Evolutionary conservation across 148 eudicot genomes (phyloP), one percentile per base, ranked within the genome.

Genomic region (Nepenthes gracilis): DNA sequence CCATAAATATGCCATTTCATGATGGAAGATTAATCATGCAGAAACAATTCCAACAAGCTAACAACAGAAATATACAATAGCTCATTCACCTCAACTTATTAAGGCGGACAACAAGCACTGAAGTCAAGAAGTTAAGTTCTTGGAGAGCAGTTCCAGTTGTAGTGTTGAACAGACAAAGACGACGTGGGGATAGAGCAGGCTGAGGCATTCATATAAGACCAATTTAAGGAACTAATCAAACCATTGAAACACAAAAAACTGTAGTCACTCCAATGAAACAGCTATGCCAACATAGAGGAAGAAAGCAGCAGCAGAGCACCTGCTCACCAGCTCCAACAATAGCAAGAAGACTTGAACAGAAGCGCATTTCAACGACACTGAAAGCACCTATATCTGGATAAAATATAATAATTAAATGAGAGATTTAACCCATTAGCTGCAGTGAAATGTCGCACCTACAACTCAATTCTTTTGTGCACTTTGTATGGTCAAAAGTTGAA

Each of bases 281-380:
- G 11, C 53, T 10, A 2, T 5, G 6, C 12, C 3, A 49, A 10
- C 3, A 6, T 11, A 49, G 15, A 49, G 13, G 6, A 55, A 3
- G 6, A 38, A 35, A 12, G 33, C 23, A 23, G 53, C n/a, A 49
- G 15, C 62, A 40, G 36, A 47, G 33, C 50, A 93, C 98, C 95
- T 88, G 99, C 81, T 88, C 89, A 62, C 96, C 99, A 78, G 99
- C 99, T 69, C 99, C 99, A 62, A 93, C 99, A 63, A 93, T 81
- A 68, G 91, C 96, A 54, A 93, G 81, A 63, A 93, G 85, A 70
- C 84, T 84, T 70, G 99, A 72, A 58, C 81, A 80, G 67, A 74
- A 93, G 55, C 89, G 89, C 99, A 93, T 93, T 74, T 93, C 96
- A 59, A 86, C 95, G 43, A 88, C 82, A 55, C 63, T 74, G 69